Evolutionary conservation across 139 green algal genomes (phyloP).

Genomic region (Picochlorum sp.): DNA sequence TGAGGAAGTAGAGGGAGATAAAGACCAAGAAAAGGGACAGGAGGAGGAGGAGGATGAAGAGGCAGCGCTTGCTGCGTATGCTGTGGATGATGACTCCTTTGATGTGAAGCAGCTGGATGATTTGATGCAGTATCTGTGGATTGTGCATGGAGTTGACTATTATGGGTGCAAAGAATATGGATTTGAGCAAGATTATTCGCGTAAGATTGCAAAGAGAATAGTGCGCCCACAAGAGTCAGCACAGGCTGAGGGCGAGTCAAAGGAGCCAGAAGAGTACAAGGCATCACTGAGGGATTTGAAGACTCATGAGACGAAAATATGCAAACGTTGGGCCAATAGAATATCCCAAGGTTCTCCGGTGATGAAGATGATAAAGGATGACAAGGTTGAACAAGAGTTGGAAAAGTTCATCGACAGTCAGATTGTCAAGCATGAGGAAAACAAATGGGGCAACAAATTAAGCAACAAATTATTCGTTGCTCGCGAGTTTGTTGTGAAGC

Average conservation of each 20-base stretch:
- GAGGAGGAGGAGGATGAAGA: slow-evolving; percentile 12
- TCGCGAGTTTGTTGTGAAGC: slow-evolving; percentile 83
- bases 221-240: background rate
- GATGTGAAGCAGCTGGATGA: slow-evolving; percentile 54
- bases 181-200: slow-evolving; percentile 8
- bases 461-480: slow-evolving; percentile 71
- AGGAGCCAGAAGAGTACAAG: background rate
- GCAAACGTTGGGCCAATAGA: background rate
- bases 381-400: slow-evolving; percentile 41
- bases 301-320: background rate
- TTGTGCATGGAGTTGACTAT: slow-evolving; percentile 84
- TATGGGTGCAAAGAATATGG: slow-evolving; percentile 52
- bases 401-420: slow-evolving; percentile 61
- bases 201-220: slow-evolving; percentile 11
- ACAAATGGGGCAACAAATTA: slow-evolving; percentile 81
- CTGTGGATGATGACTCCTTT: slow-evolving; percentile 8
- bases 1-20: slow-evolving; percentile 3
- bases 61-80: slow-evolving; percentile 8
- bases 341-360: slow-evolving; percentile 41
- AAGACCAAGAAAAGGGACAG: slow-evolving; percentile 13
- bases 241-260: background rate
- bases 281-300: background rate
- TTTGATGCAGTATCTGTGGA: slow-evolving; percentile 83
- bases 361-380: slow-evolving; percentile 43
- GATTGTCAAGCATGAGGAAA: slow-evolving; percentile 59